These are phyloP conservation scores for Herpotrichia juniperi DNA, from an alignment of 2,329 filamentous ascomycete genomes.

Conservation along the genomic window DNA sequence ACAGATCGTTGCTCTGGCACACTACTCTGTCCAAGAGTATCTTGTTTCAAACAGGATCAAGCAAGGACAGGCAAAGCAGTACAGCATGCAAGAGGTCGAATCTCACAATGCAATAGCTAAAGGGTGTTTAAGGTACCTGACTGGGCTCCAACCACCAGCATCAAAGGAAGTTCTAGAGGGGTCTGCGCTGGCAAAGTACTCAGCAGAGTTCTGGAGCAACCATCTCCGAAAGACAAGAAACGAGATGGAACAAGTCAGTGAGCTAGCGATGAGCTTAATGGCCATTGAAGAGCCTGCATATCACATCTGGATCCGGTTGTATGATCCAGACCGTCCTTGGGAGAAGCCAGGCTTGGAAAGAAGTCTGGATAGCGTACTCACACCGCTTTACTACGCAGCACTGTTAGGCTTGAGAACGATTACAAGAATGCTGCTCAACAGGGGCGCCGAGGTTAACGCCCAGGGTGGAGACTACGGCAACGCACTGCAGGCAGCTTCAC, in stretches of 20 bases:
- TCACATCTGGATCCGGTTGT: not conserved
- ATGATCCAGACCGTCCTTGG: not conserved
- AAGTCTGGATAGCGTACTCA: not conserved
- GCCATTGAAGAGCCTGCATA: not conserved
- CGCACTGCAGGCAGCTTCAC: no score
- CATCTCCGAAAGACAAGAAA: not conserved
- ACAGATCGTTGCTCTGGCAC: constrained; percentile 19
- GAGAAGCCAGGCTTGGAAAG: not conserved
- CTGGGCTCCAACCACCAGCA: constrained; percentile 13
- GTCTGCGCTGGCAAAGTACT: not conserved
- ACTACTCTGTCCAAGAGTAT: constrained; percentile 38
- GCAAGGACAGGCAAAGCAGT: constrained; percentile 10
- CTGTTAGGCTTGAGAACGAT: not conserved
- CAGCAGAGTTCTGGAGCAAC: not conserved
- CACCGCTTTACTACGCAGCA: not conserved
- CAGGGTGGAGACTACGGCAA: no score
- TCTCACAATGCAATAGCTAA: constrained; percentile 18
- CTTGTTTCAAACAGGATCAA: constrained; percentile 21
- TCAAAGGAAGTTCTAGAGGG: not conserved
- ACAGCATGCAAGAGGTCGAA: constrained; percentile 12
- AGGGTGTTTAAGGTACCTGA: constrained; percentile 23
- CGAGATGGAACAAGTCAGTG: not conserved
- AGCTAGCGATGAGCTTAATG: not conserved
- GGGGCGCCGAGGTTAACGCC: not conserved
- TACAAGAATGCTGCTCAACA: not conserved